Percentiles rank a stretch among this genome's conserved stretches.
Conservation (phyloP, 805 yeast genomes). For the Sungouiella thailandica region DNA sequence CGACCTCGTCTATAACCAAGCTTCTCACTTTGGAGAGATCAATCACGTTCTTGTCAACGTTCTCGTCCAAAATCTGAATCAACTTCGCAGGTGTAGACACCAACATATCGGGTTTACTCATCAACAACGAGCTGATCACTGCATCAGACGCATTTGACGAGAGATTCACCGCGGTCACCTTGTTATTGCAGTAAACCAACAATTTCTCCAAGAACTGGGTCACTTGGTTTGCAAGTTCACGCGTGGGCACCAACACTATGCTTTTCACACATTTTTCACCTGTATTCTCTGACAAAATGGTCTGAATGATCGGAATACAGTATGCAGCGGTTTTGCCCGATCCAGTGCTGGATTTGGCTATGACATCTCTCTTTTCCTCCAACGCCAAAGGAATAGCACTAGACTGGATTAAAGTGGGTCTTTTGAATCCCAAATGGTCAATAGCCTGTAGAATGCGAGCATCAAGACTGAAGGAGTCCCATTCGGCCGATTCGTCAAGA, state of each 20-base stretch:
- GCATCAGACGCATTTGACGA: constrained; percentile 62
- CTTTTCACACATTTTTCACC: constrained; percentile 40
- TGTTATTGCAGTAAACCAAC: constrained; percentile 64
- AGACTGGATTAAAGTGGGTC: constrained; percentile 88
- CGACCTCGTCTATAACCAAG: constrained; percentile 92
- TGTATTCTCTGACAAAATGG: constrained; percentile 48
- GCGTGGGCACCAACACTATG: constrained; percentile 84
- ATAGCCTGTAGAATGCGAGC: constrained; percentile 81
- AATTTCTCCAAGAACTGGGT: constrained; percentile 62
- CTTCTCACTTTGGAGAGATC: constrained; percentile 55
- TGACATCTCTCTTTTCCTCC: constrained; percentile 84
- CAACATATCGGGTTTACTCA: constrained; percentile 73
- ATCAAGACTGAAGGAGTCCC: constrained; percentile 77
- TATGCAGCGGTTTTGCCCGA: constrained; percentile 95
- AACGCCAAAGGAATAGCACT: constrained; percentile 89
- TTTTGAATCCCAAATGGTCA: constrained; percentile 68
- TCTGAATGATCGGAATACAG: constrained; percentile 78
- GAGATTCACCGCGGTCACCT: constrained; percentile 61
- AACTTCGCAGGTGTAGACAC: constrained; percentile 86
- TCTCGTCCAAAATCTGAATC: constrained; percentile 44
- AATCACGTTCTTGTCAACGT: constrained; percentile 37
- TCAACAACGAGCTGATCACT: constrained; percentile 64
- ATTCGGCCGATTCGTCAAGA: constrained; percentile 63
- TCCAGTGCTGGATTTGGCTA: constrained; percentile 93
- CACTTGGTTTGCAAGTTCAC: constrained; percentile 88